These are phyloP conservation scores for Syzygium syzygioides DNA, from an alignment of 441 rosid genomes.

Conservation along the genomic window DNA sequence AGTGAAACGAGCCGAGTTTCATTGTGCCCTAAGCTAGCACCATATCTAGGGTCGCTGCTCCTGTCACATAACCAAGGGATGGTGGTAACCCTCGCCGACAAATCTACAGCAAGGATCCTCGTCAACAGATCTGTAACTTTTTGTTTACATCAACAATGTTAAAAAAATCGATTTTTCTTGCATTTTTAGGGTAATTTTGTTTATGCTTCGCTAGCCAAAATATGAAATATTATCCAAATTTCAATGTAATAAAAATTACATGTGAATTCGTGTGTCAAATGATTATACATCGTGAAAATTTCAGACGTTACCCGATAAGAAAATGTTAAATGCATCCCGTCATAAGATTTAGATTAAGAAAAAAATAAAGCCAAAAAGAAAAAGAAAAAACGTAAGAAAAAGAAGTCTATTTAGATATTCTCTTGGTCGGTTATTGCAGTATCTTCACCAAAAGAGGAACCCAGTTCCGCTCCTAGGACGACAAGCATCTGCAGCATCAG, in stretches of 20 bases:
- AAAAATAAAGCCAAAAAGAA: accelerated
- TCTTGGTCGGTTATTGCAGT: not conserved
- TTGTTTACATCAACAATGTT: too few relatives aligned
- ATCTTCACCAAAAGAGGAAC: not conserved
- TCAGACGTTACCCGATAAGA: accelerated
- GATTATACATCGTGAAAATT: not conserved
- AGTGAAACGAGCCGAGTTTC: not conserved
- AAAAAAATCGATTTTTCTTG: too few relatives aligned
- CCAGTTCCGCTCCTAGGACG: not conserved
- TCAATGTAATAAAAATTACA: not conserved
- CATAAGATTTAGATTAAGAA: not conserved
- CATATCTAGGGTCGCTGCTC: not conserved
- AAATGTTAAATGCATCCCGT: not conserved
- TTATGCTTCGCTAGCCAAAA: not conserved
- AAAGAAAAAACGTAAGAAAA: not conserved
- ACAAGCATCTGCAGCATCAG: not conserved
- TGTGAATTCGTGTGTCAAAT: not conserved
- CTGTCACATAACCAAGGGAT: not conserved
- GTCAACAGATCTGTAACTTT: not conserved
- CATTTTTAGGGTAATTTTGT: too few relatives aligned
- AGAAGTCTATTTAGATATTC: not conserved
- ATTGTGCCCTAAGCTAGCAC: not conserved
- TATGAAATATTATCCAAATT: not conserved
- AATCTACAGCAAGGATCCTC: not conserved
- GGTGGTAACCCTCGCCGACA: not conserved